Evolutionary conservation across 257 asterid species (phyloP).

Genomic region (Nicotiana obtusifolia): DNA sequence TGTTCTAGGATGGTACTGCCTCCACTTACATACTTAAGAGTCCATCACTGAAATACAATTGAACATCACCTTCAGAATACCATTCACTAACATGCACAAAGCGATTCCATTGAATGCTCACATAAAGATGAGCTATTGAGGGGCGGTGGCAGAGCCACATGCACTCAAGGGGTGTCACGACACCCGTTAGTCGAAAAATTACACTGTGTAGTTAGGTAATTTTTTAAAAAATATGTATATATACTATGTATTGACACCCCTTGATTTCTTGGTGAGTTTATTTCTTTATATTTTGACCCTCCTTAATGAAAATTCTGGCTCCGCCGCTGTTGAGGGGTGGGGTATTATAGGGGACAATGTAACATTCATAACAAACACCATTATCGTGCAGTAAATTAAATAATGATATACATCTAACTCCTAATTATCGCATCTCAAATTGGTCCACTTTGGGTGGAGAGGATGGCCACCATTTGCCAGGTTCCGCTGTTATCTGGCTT

Average conservation of each 20-base stretch:
- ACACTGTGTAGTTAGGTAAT: too few relatives aligned
- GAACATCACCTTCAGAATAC: neutral
- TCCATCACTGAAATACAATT: conserved; percentile 34
- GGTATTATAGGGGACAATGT: neutral
- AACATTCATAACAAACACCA: neutral
- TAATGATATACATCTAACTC: neutral
- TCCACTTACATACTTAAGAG: conserved; percentile 16
- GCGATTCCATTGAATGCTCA: neutral
- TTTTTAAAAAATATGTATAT: too few relatives aligned
- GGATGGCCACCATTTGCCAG: neutral
- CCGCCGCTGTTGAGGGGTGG: too few relatives aligned
- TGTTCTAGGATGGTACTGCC: conserved; percentile 17
- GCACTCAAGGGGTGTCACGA: too few relatives aligned
- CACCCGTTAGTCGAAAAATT: too few relatives aligned
- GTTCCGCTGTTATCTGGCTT: neutral
- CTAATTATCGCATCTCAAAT: neutral
- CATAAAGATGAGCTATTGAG: neutral
- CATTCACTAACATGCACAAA: neutral
- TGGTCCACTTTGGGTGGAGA: neutral
- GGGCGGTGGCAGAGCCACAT: too few relatives aligned
- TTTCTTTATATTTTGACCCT: too few relatives aligned
- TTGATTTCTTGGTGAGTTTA: too few relatives aligned
- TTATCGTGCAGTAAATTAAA: neutral
- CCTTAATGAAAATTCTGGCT: too few relatives aligned
- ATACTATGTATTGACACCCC: too few relatives aligned